Evolutionary conservation across 1,284 basidiomycete genomes (phyloP).

Genomic region (Volvariella surrecta): DNA sequence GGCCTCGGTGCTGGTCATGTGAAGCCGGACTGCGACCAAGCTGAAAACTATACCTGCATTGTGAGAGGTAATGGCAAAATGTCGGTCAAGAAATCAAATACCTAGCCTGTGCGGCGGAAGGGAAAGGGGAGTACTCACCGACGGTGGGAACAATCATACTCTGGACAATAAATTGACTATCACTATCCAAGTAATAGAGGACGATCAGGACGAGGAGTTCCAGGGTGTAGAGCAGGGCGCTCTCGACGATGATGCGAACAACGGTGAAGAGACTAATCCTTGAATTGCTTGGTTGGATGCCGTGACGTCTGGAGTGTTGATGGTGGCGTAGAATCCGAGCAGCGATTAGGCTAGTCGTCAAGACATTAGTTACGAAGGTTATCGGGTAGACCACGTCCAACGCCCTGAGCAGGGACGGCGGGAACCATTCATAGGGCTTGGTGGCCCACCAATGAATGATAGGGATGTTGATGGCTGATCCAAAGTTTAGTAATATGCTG

Average conservation of each 20-base stretch:
- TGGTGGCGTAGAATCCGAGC: constrained; percentile 16
- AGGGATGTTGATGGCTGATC: constrained; percentile 11
- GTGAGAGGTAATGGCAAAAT: constrained; percentile 1
- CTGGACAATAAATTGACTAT: constrained; percentile 13
- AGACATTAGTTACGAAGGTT: constrained; percentile 16
- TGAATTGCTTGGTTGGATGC: constrained; percentile 11
- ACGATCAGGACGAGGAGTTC: constrained; percentile 15
- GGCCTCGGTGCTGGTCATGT: constrained; percentile 12
- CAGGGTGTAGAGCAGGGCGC: constrained; percentile 17
- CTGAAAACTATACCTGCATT: constrained; percentile 20
- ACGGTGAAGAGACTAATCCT: constrained; percentile 14
- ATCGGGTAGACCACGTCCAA: constrained; percentile 10
- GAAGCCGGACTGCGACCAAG: constrained; percentile 20
- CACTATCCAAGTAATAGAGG: constrained; percentile 12
- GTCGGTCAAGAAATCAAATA: not conserved
- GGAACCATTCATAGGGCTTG: constrained; percentile 10
- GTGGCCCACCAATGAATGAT: constrained; percentile 12
- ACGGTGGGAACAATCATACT: constrained; percentile 18
- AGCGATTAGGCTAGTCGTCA: constrained; percentile 18
- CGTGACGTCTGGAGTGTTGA: constrained; percentile 11
- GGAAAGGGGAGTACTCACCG: constrained; percentile 12
- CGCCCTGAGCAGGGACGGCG: constrained; percentile 8
- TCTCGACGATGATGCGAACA: constrained; percentile 17
- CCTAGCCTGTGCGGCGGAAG: too few species aligned
- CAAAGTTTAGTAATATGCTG: not conserved